Evolutionary conservation across 192 early-diverging fungal species (phyloP).

Genomic region (Polychytrium aggregatum): DNA sequence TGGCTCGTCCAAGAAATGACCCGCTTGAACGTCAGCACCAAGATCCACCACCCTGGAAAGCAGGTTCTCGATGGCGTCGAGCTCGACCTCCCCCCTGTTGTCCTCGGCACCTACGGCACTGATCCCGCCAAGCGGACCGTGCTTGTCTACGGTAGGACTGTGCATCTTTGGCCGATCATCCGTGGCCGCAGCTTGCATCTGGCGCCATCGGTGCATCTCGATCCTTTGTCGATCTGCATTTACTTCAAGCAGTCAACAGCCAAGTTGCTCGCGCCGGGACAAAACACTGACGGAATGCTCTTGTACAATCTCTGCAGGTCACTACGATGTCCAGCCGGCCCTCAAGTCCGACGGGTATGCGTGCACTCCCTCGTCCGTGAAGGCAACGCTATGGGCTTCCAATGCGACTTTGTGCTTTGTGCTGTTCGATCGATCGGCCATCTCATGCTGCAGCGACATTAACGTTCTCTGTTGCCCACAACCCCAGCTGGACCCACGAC

Average conservation of each 20-base stretch:
- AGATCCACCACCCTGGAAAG: constrained; percentile 62
- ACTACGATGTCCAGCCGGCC: constrained; percentile 97
- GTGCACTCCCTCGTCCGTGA: too few species aligned
- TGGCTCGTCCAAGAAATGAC: too few species aligned
- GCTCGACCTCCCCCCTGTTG: constrained; percentile 80
- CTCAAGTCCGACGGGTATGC: constrained; percentile 26
- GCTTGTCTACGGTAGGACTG: constrained; percentile 65
- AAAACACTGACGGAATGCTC: too few species aligned
- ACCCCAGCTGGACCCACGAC: constrained; percentile 73
- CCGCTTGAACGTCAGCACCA: too few species aligned
- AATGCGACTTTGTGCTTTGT: neutral
- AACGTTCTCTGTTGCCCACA: too few species aligned
- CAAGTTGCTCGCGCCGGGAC: too few species aligned
- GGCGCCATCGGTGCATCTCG: neutral
- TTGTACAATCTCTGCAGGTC: too few species aligned
- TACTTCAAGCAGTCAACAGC: too few species aligned
- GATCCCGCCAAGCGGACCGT: constrained; percentile 91
- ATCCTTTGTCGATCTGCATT: too few species aligned
- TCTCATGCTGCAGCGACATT: too few species aligned
- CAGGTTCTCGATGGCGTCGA: constrained; percentile 70
- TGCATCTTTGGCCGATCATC: too few species aligned
- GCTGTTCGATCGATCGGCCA: neutral
- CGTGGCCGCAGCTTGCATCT: neutral
- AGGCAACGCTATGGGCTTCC: too few species aligned
- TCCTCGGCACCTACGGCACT: constrained; percentile 82